Evolutionary conservation across 2,329 filamentous ascomycete species (phyloP).

Genomic region (Ophiostoma quercus): DNA sequence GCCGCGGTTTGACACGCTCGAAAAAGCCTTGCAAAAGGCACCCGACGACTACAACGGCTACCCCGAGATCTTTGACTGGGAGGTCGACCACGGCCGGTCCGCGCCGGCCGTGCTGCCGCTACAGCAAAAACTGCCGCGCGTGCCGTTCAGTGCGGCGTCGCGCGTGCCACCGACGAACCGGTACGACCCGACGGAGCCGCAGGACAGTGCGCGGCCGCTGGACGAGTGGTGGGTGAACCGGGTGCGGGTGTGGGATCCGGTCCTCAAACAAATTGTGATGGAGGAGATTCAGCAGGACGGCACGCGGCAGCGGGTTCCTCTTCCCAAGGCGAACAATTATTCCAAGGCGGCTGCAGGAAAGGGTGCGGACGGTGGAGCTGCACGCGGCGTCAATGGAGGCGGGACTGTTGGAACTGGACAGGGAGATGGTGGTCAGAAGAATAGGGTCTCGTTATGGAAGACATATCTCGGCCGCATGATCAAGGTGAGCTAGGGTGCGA

Average conservation of each 20-base stretch:
- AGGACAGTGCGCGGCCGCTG: background rate
- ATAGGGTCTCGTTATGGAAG: too few relatives aligned
- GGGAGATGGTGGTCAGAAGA: too few relatives aligned
- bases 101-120: conserved; percentile 18
- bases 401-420: too few relatives aligned
- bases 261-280: background rate
- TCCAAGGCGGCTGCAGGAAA: too few relatives aligned
- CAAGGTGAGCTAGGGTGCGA: too few relatives aligned
- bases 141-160: background rate
- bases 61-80: conserved; percentile 18
- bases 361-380: too few relatives aligned
- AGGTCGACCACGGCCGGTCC: conserved; percentile 15
- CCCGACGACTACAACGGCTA: conserved; percentile 16
- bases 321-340: too few relatives aligned
- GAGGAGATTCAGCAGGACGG: background rate
- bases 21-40: background rate
- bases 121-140: background rate
- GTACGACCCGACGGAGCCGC: background rate
- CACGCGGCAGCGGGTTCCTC: background rate
- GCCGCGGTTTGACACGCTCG: conserved; percentile 11
- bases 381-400: too few relatives aligned
- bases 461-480: too few relatives aligned
- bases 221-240: background rate
- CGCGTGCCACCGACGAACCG: background rate
- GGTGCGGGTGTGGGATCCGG: background rate